Evolutionary conservation across 371 early-diverging fungal species (phyloP).

Genomic region (Mortierella sp.): DNA sequence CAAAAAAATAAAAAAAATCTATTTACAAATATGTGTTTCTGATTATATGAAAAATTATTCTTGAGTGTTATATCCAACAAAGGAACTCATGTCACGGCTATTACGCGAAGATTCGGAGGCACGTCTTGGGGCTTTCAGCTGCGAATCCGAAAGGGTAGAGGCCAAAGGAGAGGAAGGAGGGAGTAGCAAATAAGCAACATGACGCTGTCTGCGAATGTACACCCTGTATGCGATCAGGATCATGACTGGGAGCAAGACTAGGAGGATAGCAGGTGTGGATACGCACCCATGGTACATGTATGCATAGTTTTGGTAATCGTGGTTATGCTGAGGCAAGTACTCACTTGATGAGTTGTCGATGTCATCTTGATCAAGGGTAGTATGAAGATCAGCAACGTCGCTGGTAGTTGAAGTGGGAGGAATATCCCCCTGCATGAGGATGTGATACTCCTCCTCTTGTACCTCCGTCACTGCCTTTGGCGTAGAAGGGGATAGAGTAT

Average conservation of each 20-base stretch:
- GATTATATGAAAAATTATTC: not conserved
- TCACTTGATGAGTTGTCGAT: not conserved
- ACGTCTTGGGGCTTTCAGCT: not conserved
- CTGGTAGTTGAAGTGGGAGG: no score
- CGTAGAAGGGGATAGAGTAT: not conserved
- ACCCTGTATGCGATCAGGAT: conserved; percentile 3
- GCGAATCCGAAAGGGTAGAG: not conserved
- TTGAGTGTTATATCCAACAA: not conserved
- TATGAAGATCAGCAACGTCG: no score
- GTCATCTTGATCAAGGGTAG: not conserved
- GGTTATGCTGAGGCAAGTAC: not conserved
- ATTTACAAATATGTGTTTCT: no score
- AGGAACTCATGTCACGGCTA: not conserved
- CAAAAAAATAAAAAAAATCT: no score
- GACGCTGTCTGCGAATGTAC: conserved; percentile 7
- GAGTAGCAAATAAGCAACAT: not conserved
- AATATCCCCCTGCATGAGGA: no score
- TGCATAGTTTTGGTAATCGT: not conserved
- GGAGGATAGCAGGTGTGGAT: not conserved
- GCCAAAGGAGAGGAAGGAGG: not conserved
- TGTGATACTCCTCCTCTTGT: not conserved
- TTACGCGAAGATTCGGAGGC: not conserved
- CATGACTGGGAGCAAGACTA: not conserved
- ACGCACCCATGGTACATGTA: not conserved
- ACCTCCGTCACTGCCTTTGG: not conserved